Conservation (phyloP, 1,284 basidiomycete genomes). For the Marasmius fiardii region DNA sequence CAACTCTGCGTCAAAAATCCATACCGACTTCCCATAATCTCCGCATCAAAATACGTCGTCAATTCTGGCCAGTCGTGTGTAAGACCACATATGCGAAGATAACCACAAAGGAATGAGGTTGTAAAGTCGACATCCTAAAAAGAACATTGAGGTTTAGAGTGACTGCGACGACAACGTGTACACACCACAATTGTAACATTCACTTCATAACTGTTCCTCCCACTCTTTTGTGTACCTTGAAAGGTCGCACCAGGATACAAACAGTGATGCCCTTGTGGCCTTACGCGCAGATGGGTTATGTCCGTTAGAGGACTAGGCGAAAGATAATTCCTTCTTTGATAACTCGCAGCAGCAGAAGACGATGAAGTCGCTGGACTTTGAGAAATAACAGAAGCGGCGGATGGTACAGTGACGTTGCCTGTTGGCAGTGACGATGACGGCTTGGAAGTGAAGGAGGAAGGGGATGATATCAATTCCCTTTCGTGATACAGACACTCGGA, state of each 20-base stretch:
- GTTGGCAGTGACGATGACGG: constrained; percentile 1
- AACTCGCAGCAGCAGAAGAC: neutral
- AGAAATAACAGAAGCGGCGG: neutral
- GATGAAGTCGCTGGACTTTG: neutral
- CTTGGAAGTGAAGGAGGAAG: neutral
- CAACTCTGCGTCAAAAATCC: constrained; percentile 86
- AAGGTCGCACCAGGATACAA: constrained; percentile 80
- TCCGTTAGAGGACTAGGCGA: constrained; percentile 61
- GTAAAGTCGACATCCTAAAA: constrained; percentile 78
- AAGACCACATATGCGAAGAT: constrained; percentile 84
- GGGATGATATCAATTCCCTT: neutral
- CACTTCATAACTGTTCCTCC: constrained; percentile 83
- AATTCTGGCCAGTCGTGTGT: constrained; percentile 90
- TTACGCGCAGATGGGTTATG: constrained; percentile 71
- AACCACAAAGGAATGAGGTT: constrained; percentile 80
- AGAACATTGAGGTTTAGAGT: constrained; percentile 3
- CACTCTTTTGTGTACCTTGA: constrained; percentile 80
- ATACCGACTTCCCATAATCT: constrained; percentile 85
- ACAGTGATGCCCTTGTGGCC: constrained; percentile 74
- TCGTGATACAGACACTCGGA: neutral
- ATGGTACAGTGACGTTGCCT: neutral
- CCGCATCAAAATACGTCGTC: constrained; percentile 92
- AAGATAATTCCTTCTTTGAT: neutral
- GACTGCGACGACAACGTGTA: constrained; percentile 18
- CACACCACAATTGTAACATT: constrained; percentile 77